Evolutionary conservation across 495 filamentous ascomycete genomes (phyloP).

Genomic region (Penicillium verhagenii): DNA sequence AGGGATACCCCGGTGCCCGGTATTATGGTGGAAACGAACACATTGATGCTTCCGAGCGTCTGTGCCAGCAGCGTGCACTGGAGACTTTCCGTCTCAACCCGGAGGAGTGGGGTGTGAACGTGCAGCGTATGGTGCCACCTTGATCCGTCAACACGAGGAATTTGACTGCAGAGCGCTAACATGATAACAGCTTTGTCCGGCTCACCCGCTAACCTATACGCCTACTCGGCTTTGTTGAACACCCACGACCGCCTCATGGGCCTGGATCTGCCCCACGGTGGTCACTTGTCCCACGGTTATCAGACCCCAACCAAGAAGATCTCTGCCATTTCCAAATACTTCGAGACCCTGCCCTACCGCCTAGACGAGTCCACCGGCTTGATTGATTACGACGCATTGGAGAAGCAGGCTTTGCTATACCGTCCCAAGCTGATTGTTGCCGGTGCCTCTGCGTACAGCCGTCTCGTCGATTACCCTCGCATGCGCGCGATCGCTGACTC

Average conservation of each 20-base stretch:
- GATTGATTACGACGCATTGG: conserved; percentile 90
- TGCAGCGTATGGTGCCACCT: conserved; percentile 67
- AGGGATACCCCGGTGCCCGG: conserved; percentile 93
- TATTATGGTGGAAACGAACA: conserved; percentile 98
- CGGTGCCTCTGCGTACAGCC: conserved; percentile 91
- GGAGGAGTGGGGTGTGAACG: conserved; percentile 96
- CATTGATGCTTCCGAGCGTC: conserved; percentile 84
- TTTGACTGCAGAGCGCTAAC: conserved; percentile 16
- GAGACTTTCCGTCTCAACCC: conserved; percentile 79
- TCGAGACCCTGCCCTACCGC: conserved; percentile 93
- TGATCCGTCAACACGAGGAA: background rate
- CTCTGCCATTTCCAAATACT: conserved; percentile 96
- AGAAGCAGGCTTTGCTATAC: conserved; percentile 81
- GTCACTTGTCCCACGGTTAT: conserved; percentile 96
- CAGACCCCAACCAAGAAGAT: conserved; percentile 99
- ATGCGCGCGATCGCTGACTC: conserved; percentile 88
- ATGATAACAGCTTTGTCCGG: conserved; percentile 79
- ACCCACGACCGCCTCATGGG: conserved; percentile 97
- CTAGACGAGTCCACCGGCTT: conserved; percentile 86
- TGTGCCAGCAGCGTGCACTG: conserved; percentile 87
- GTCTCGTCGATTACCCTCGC: conserved; percentile 85
- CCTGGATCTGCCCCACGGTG: conserved; percentile 92
- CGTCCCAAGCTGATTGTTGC: conserved; percentile 95
- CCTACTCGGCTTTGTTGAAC: conserved; percentile 88
- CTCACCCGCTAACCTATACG: conserved; percentile 93